Conservation (phyloP, 441 rosid species). For the Pelargonium fulgidum region DNA sequence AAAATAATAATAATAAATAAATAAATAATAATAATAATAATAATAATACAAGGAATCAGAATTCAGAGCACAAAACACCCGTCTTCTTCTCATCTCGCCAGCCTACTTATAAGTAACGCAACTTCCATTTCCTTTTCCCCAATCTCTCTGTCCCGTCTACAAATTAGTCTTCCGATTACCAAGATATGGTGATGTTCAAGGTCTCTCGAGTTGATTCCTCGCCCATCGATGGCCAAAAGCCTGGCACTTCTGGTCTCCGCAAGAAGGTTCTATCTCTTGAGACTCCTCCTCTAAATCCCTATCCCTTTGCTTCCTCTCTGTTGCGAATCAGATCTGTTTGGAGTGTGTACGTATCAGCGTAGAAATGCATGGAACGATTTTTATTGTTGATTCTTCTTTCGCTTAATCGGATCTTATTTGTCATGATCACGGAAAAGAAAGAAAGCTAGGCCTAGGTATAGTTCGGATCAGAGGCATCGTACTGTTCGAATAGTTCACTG, state of each 20-base stretch:
- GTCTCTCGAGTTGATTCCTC: slow-evolving; percentile 51
- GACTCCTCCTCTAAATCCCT: background rate
- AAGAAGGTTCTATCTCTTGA: slow-evolving; percentile 55
- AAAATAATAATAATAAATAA: too few species aligned
- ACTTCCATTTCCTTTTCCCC: background rate
- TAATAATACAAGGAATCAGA: too few species aligned
- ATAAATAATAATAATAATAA: too few species aligned
- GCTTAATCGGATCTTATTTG: background rate
- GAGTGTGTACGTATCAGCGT: background rate
- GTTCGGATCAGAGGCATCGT: background rate
- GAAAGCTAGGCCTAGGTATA: background rate
- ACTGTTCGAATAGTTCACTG: background rate
- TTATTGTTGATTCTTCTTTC: background rate
- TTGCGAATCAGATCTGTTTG: background rate
- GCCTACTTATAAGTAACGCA: too few species aligned
- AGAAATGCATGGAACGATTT: background rate
- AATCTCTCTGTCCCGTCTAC: background rate
- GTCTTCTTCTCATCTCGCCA: too few species aligned
- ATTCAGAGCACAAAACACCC: too few species aligned
- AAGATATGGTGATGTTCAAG: slow-evolving; percentile 53
- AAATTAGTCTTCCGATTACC: background rate
- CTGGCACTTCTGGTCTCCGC: slow-evolving; percentile 97
- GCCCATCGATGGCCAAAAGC: slow-evolving; percentile 88
- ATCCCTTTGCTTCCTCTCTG: background rate
- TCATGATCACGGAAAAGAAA: background rate